Evolutionary conservation across 148 eudicot genomes (phyloP).

Genomic region (Rhododendron simsii): DNA sequence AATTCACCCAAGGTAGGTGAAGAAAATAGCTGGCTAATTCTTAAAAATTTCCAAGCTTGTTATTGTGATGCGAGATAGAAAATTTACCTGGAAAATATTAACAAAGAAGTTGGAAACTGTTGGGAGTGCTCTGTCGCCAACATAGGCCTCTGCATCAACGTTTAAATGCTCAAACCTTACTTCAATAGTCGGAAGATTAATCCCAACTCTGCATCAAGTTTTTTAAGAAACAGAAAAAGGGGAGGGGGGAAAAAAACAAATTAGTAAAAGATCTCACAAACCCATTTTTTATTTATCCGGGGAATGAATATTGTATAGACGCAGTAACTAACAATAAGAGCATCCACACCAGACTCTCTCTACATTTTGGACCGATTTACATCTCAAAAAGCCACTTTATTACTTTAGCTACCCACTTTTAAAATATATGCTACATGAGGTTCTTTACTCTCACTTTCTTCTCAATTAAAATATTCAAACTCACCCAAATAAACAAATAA

Average conservation of each 20-base stretch:
- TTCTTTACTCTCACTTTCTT: no score
- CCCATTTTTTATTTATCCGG: not conserved
- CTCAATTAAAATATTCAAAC: no score
- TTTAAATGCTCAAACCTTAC: conserved; percentile 79
- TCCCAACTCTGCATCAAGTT: conserved; percentile 55
- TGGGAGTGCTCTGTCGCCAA: conserved; percentile 80
- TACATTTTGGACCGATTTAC: no score
- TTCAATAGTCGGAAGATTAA: conserved; percentile 83
- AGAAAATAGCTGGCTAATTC: not conserved
- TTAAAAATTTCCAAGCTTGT: not conserved
- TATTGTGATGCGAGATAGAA: not conserved
- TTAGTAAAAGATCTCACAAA: not conserved
- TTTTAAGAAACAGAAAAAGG: not conserved
- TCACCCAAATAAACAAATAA: no score
- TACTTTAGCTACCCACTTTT: no score
- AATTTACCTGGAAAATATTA: conserved; percentile 65
- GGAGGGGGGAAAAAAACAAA: not conserved
- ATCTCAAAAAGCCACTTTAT: no score
- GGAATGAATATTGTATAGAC: not conserved
- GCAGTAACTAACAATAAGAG: no score
- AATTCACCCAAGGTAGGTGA: not conserved
- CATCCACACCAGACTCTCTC: no score
- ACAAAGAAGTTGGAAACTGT: conserved; percentile 66
- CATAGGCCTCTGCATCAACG: conserved; percentile 65
- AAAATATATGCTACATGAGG: no score